Base-by-base conservation (phyloP, 768 basidiomycete species). In the Chalciporus sphaerocephalus region DNA sequence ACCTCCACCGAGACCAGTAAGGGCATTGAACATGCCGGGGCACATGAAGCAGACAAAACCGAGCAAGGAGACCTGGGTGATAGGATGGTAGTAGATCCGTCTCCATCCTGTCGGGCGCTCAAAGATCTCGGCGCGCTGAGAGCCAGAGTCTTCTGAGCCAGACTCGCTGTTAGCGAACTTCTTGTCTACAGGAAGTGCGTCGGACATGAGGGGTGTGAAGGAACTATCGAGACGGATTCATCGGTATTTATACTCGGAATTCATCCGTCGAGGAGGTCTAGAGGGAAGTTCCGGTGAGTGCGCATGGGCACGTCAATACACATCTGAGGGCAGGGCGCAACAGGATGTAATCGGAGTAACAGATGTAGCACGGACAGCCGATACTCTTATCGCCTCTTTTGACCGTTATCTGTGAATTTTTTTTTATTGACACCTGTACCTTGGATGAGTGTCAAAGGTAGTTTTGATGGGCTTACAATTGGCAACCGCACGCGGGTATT, bases 1-100 rank as follows among this genome's bases (percentile, higher is more conserved):
- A 34, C 86, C 88, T 35, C 76, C 88, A 4, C 91, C 90, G 36
- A 93, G 73, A 25, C 89, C 87, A 44, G 79, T 84, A 56, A 90
- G 69, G 0, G 87, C 81, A 57, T 90, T 92, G 68, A 87, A 90
- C 46, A 89, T 75, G 47, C 88, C 87, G 61, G 67, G 68, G 45
- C 69, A 52, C 79, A 81, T 78, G 59, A 81, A 81, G 49, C 56
- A 64, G 20, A 88, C 79, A 38, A 88, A 72, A 33, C 85, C 87
- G 15, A 88, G 70, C 63, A 90, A 67, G 0, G 43, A 43, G 40
- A 85, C 67, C 43, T 64, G 62, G 12, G 52, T 25, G 17, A 45
- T 1, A 0, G 82, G 78, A 50, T 84, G 73, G 48, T 76, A 74
- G 60, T 83, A 84, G 23, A 80, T 18, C 5, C 76, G 71, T 55